Evolutionary conservation across 163 green algal genomes (phyloP).

Genomic region (Scenedesmus sp.): DNA sequence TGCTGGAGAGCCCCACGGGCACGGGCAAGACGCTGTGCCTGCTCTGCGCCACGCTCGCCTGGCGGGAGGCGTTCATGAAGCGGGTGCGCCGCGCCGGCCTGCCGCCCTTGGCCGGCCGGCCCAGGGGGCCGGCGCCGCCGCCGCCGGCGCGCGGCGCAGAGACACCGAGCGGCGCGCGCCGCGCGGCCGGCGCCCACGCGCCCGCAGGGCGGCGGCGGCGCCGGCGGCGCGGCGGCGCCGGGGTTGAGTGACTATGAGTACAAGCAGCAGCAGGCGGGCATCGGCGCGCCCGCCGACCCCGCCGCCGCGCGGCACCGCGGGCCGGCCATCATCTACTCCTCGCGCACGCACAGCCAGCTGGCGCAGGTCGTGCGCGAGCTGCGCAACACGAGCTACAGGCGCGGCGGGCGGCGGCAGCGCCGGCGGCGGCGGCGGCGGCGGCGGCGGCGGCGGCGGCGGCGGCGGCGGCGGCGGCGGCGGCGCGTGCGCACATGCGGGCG

Average conservation of each 20-base stretch:
- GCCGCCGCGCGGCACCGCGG: conserved; percentile 30
- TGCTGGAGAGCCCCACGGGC: conserved; percentile 92
- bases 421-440: too few species aligned
- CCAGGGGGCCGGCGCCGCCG: neutral
- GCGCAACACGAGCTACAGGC: conserved; percentile 80
- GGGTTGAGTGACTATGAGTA: too few species aligned
- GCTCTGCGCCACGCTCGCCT: conserved; percentile 93
- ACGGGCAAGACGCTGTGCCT: conserved; percentile 97
- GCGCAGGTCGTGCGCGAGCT: conserved; percentile 94
- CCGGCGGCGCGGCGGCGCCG: conserved; percentile 12
- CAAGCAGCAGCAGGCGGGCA: conserved; percentile 44
- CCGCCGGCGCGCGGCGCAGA: too few species aligned
- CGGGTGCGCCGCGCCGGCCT: conserved; percentile 7
- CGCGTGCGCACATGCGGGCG: too few species aligned
- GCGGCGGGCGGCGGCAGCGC: neutral
- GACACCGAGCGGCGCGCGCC: too few species aligned
- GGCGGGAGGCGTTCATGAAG: conserved; percentile 68
- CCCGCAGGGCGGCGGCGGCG: too few species aligned
- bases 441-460: neutral
- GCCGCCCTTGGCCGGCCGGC: too few species aligned
- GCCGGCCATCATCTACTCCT: conserved; percentile 89
- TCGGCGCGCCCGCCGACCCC: conserved; percentile 17
- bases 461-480: neutral
- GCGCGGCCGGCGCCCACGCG: too few species aligned
- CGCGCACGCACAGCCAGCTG: conserved; percentile 95